Conservation (phyloP, 257 asterid species). For the Apocynum venetum region DNA sequence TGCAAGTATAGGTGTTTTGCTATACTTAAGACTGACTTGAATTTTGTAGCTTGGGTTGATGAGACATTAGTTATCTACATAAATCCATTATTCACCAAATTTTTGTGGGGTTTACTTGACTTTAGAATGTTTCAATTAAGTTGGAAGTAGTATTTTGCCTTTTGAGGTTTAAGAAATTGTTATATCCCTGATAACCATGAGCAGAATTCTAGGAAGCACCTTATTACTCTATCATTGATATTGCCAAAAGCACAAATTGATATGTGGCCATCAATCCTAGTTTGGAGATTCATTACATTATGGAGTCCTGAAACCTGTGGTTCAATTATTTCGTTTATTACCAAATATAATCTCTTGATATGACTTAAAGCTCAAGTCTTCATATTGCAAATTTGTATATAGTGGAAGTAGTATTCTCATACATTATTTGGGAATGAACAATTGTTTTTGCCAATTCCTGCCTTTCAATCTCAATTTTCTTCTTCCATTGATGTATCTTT, state of each 20-base stretch:
- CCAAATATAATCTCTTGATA: not conserved
- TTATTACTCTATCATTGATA: not conserved
- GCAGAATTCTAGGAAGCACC: not conserved
- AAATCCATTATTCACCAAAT: not conserved
- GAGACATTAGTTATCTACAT: not conserved
- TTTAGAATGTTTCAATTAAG: not conserved
- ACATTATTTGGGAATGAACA: not conserved
- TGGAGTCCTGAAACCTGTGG: not conserved
- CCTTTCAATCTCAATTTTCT: not conserved
- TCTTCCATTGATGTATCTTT: not conserved
- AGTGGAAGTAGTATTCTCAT: too few species aligned
- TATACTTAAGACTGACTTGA: not conserved
- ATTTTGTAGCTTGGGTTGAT: too few species aligned
- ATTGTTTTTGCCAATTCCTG: not conserved
- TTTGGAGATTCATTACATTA: not conserved
- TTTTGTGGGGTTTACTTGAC: not conserved
- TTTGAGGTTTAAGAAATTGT: not conserved
- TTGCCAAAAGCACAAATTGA: not conserved
- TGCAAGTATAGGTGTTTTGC: not conserved
- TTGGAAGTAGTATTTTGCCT: not conserved
- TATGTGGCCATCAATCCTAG: not conserved
- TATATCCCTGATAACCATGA: not conserved
- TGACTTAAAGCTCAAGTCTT: not conserved
- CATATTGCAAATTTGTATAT: too few species aligned
- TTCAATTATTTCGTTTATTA: too few species aligned